These are phyloP conservation scores for Starmerella floricola DNA, from an alignment of 805 yeast species.

Conservation along the genomic window DNA sequence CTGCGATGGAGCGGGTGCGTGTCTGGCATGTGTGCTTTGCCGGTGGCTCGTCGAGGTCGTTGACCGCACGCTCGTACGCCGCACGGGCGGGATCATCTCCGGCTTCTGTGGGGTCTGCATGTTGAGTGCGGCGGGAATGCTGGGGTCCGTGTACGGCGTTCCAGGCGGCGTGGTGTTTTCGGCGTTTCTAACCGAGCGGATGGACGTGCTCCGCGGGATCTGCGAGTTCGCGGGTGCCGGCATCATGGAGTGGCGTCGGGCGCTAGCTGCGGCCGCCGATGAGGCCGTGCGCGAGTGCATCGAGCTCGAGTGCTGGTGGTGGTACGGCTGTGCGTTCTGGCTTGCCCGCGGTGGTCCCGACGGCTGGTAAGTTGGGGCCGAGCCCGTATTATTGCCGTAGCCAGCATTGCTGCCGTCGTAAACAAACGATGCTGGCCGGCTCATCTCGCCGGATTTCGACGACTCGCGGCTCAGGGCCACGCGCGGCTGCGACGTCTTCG, in stretches of 20 bases:
- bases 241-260: background rate
- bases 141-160: background rate
- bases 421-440: conserved; percentile 22
- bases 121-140: background rate
- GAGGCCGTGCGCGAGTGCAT: background rate
- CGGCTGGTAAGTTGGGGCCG: background rate
- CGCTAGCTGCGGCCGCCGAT: background rate
- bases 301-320: background rate
- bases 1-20: too few species aligned
- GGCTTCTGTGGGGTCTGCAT: conserved; percentile 8
- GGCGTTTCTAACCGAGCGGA: background rate
- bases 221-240: background rate
- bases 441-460: conserved; percentile 28
- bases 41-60: too few species aligned
- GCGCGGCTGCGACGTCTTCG: conserved; percentile 26
- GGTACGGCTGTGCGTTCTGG: background rate
- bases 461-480: conserved; percentile 27
- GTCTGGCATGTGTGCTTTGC: too few species aligned
- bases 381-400: background rate
- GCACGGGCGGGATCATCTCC: conserved; percentile 10
- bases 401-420: too few species aligned
- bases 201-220: conserved; percentile 1
- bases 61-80: conserved; percentile 4
- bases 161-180: background rate
- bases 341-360: background rate